phyloP scores from a whole-genome alignment of 306 rosid species.

The Citrullus amarus region DNA sequence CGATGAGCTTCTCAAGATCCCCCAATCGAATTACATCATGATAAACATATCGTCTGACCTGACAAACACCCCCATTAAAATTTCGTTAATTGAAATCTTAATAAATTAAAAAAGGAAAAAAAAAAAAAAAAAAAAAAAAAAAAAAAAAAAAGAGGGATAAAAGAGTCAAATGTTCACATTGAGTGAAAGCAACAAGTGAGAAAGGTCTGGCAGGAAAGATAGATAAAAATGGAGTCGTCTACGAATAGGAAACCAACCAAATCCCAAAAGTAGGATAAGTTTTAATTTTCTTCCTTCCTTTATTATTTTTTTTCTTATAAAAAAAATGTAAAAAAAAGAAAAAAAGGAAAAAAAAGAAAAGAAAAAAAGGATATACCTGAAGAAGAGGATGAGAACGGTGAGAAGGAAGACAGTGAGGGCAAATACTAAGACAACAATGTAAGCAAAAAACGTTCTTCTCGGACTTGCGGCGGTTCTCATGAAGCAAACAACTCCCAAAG shows the following conservation, averaged over 20 bases:
- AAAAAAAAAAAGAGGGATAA: not conserved
- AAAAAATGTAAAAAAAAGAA: not conserved
- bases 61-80: not conserved
- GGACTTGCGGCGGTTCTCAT: slow-evolving; percentile 68
- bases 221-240: slow-evolving; percentile 58
- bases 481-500: slow-evolving; percentile 91
- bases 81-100: too few relatives aligned
- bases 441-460: slow-evolving; percentile 92
- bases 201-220: slow-evolving; percentile 47
- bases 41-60: slow-evolving; percentile 95
- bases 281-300: not conserved
- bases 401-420: slow-evolving; percentile 79
- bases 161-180: slow-evolving; percentile 68
- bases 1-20: slow-evolving; percentile 87
- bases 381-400: slow-evolving; percentile 9
- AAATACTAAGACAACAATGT: slow-evolving; percentile 79
- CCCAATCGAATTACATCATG: slow-evolving; percentile 87
- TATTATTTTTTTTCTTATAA: not conserved
- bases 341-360: not conserved
- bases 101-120: too few relatives aligned
- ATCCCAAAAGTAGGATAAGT: slow-evolving; percentile 34
- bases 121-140: too few relatives aligned
- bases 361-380: not conserved
- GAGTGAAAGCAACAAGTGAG: slow-evolving; percentile 80
- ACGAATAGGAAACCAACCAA: slow-evolving; percentile 56